These are phyloP conservation scores for Teratosphaeria destructans DNA, from an alignment of 2,329 filamentous ascomycete species.

Conservation along the genomic window DNA sequence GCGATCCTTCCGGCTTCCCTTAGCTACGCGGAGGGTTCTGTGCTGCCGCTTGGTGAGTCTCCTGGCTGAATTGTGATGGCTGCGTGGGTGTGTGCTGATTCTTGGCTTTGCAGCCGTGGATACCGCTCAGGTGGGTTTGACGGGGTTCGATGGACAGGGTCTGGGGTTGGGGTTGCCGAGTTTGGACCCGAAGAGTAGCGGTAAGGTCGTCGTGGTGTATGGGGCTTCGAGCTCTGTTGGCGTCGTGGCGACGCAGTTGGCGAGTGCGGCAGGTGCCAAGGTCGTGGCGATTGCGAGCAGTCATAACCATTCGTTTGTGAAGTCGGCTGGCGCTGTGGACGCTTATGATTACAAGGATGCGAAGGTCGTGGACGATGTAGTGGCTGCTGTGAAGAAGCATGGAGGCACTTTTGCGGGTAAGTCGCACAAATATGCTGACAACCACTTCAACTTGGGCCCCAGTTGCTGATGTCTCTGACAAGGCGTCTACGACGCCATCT, in stretches of 20 bases:
- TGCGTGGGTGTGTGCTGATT: neutral
- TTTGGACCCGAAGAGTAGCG: slow-evolving; percentile 19
- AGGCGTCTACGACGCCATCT: slow-evolving; percentile 33
- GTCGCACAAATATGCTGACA: neutral
- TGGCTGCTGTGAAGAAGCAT: slow-evolving; percentile 27
- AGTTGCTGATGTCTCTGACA: neutral
- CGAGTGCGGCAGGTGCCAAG: slow-evolving; percentile 24
- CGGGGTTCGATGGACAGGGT: slow-evolving; percentile 17
- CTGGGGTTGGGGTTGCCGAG: slow-evolving; percentile 31
- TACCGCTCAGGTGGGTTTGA: slow-evolving; percentile 33
- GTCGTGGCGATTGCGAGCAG: slow-evolving; percentile 24
- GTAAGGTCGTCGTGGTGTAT: slow-evolving; percentile 31
- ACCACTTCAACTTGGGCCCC: neutral
- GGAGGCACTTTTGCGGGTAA: slow-evolving; percentile 27
- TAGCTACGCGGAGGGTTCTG: slow-evolving; percentile 29
- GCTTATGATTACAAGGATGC: slow-evolving; percentile 26
- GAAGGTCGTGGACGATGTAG: slow-evolving; percentile 28
- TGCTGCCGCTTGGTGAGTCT: slow-evolving; percentile 28
- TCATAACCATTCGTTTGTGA: slow-evolving; percentile 25
- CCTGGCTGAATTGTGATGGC: neutral
- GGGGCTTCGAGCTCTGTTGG: slow-evolving; percentile 29
- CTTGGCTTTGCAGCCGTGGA: slow-evolving; percentile 23
- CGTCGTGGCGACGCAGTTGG: slow-evolving; percentile 25
- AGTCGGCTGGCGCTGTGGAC: slow-evolving; percentile 19
- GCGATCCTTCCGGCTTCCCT: slow-evolving; percentile 30